Conservation (phyloP, 2,329 filamentous ascomycete species). For the Penicillium glabrum region DNA sequence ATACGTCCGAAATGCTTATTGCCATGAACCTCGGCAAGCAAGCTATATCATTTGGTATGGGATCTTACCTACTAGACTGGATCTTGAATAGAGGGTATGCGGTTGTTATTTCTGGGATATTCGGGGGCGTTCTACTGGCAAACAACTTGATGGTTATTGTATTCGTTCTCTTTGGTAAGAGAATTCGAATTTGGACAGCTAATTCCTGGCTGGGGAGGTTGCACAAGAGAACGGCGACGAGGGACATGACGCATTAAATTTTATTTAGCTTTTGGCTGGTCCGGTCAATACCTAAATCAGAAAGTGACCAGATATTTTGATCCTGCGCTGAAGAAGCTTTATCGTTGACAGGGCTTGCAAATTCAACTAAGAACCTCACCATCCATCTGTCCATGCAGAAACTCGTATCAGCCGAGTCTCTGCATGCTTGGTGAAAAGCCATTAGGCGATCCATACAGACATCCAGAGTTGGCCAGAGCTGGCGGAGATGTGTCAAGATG, state of each 20-base stretch:
- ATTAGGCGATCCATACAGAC: too few relatives aligned
- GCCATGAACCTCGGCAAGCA: slow-evolving; percentile 60
- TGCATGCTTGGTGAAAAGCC: too few relatives aligned
- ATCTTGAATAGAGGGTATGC: slow-evolving; percentile 51
- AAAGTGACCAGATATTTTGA: too few relatives aligned
- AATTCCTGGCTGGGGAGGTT: slow-evolving; percentile 51
- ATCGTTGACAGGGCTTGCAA: too few relatives aligned
- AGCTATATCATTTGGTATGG: slow-evolving; percentile 56
- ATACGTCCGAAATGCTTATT: slow-evolving; percentile 64
- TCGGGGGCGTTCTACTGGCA: slow-evolving; percentile 48
- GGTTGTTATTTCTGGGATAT: slow-evolving; percentile 53
- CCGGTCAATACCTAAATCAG: too few relatives aligned
- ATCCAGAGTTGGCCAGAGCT: too few relatives aligned
- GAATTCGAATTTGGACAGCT: slow-evolving; percentile 48
- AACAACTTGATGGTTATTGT: slow-evolving; percentile 52
- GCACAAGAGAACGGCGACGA: slow-evolving; percentile 12
- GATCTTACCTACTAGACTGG: slow-evolving; percentile 53
- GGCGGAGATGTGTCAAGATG: too few relatives aligned
- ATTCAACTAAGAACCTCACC: too few relatives aligned
- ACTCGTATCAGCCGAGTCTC: too few relatives aligned
- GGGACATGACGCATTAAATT: slow-evolving; percentile 22
- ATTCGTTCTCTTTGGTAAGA: slow-evolving; percentile 55
- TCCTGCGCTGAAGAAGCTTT: too few relatives aligned
- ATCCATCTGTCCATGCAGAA: too few relatives aligned
- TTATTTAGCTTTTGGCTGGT: not conserved